These are phyloP conservation scores for Cicer judaicum DNA, from an alignment of 306 rosid genomes.

Conservation along the genomic window DNA sequence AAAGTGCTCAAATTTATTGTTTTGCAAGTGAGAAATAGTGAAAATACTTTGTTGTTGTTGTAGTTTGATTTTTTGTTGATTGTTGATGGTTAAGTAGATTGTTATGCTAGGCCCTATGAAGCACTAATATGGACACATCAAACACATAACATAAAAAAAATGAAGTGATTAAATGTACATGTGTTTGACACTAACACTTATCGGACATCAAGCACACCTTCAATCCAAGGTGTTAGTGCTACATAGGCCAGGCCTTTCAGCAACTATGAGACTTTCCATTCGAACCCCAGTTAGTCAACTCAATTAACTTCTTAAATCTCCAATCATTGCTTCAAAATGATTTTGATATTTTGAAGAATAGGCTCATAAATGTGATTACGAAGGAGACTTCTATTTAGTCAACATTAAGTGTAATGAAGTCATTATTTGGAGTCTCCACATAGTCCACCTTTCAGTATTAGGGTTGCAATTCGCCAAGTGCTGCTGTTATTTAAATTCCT, in stretches of 20 bases:
- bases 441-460: slow-evolving; percentile 13
- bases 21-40: neutral
- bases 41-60: neutral
- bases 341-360: neutral
- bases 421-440: neutral
- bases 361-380: neutral
- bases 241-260: neutral
- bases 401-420: neutral
- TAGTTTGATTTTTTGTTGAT: neutral
- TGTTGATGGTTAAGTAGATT: neutral
- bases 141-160: no score
- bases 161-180: no score
- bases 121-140: no score
- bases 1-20: neutral
- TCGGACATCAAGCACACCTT: no score
- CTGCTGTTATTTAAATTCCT: no score
- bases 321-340: neutral
- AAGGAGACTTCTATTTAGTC: neutral
- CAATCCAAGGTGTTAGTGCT: no score
- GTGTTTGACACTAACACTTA: no score
- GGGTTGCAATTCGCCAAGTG: slow-evolving; percentile 7
- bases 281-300: neutral
- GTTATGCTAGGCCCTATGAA: neutral
- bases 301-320: neutral
- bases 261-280: neutral